Evolutionary conservation across 164 flowering plant species (phyloP).

Genomic region (Pachysandra terminalis): DNA sequence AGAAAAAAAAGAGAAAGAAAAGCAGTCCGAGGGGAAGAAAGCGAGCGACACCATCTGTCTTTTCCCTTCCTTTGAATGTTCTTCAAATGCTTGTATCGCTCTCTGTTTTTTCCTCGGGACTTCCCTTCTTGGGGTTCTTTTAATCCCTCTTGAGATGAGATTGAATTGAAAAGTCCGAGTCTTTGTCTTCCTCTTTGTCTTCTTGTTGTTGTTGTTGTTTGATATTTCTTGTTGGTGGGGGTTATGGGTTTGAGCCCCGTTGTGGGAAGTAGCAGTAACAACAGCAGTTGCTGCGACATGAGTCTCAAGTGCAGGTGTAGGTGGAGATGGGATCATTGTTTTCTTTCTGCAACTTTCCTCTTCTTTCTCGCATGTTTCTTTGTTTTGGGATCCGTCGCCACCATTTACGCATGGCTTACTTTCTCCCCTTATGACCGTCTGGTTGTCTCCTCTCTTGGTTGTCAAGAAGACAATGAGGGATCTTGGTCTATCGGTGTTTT

Average conservation of each 20-base stretch:
- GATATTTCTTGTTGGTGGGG: neutral
- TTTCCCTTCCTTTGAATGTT: too few species aligned
- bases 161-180: too few species aligned
- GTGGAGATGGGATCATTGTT: slow-evolving; percentile 37
- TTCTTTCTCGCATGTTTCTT: slow-evolving; percentile 35
- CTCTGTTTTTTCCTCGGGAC: too few species aligned
- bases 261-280: neutral
- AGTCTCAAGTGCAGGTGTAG: slow-evolving; percentile 46
- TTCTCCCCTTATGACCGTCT: slow-evolving; percentile 26
- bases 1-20: too few species aligned
- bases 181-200: too few species aligned
- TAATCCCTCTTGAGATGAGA: too few species aligned
- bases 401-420: slow-evolving; percentile 41
- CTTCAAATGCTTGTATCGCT: too few species aligned
- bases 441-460: slow-evolving; percentile 37
- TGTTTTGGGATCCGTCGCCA: slow-evolving; percentile 37
- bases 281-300: slow-evolving; percentile 29
- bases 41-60: too few species aligned
- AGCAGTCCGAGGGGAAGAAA: too few species aligned
- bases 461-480: slow-evolving; percentile 76
- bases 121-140: too few species aligned
- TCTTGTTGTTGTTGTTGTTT: too few species aligned
- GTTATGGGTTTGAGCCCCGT: slow-evolving; percentile 23
- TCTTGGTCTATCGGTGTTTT: slow-evolving; percentile 92
- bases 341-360: slow-evolving; percentile 33